These are phyloP conservation scores for Penicillium diatomitis DNA, from an alignment of 495 filamentous ascomycete species.

Conservation along the genomic window DNA sequence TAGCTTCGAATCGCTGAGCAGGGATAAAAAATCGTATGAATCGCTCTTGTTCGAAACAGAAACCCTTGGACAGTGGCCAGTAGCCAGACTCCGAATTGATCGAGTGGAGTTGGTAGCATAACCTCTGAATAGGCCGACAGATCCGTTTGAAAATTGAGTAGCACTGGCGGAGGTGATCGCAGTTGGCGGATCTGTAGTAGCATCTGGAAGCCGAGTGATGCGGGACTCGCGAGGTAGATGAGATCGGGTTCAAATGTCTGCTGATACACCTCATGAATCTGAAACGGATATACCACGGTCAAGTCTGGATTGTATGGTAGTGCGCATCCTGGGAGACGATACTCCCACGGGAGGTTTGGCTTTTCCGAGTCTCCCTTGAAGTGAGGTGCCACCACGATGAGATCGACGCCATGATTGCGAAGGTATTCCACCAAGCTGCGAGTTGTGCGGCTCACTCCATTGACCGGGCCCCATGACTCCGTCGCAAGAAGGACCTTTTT, in stretches of 20 bases:
- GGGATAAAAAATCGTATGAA: constrained; percentile 55
- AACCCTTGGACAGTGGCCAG: constrained; percentile 48
- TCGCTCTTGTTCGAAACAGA: constrained; percentile 45
- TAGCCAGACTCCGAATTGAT: constrained; percentile 43
- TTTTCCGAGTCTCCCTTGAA: constrained; percentile 20
- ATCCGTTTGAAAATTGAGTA: constrained; percentile 60
- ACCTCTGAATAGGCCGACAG: constrained; percentile 53
- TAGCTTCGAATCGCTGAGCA: constrained; percentile 47
- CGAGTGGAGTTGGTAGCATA: constrained; percentile 48
- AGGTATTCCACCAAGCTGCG: constrained; percentile 53
- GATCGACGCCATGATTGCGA: constrained; percentile 42
- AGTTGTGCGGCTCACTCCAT: constrained; percentile 56
- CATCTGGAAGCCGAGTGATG: constrained; percentile 55
- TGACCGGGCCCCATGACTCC: constrained; percentile 57
- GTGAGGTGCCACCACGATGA: constrained; percentile 50
- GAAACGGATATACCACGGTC: constrained; percentile 53
- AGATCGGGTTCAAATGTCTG: constrained; percentile 47
- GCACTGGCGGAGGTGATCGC: constrained; percentile 39
- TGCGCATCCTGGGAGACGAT: constrained; percentile 48
- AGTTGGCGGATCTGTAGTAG: constrained; percentile 49
- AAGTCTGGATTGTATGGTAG: constrained; percentile 59
- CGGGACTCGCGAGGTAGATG: constrained; percentile 56
- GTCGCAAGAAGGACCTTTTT: constrained; percentile 52
- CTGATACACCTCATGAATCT: constrained; percentile 42
- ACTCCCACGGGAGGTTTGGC: constrained; percentile 20